Evolutionary conservation across 1,284 basidiomycete genomes (phyloP).

Genomic region (Coriolopsis trogii): DNA sequence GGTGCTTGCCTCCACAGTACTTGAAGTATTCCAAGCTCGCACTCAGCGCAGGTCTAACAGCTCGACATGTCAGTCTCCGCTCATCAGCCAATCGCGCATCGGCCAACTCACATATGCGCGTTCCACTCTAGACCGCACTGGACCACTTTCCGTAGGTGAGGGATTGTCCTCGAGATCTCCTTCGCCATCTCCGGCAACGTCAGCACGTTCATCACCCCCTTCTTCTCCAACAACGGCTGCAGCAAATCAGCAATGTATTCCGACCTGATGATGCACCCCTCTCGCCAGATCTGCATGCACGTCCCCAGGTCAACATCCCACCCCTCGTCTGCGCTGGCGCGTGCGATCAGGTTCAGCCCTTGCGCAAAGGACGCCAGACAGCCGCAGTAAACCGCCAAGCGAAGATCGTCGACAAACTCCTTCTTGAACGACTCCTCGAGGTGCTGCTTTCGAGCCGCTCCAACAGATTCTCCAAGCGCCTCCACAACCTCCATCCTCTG

Average conservation of each 20-base stretch:
- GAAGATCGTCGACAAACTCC: constrained; percentile 22
- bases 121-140: constrained; percentile 21
- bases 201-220: constrained; percentile 19
- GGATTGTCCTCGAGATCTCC: constrained; percentile 22
- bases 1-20: constrained; percentile 24
- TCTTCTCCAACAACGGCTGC: constrained; percentile 22
- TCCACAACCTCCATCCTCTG: constrained; percentile 24
- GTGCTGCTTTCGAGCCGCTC: constrained; percentile 24
- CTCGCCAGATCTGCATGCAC: constrained; percentile 28
- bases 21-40: constrained; percentile 28
- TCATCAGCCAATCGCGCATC: neutral
- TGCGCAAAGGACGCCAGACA: constrained; percentile 27
- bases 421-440: constrained; percentile 15
- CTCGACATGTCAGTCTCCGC: neutral
- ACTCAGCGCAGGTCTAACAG: constrained; percentile 24
- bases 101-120: constrained; percentile 25
- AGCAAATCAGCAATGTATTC: constrained; percentile 27
- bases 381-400: constrained; percentile 24
- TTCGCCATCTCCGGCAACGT: constrained; percentile 20
- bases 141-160: constrained; percentile 22
- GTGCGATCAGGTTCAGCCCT: constrained; percentile 27
- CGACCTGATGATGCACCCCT: constrained; percentile 29
- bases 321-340: constrained; percentile 25
- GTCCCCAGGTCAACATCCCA: constrained; percentile 24
- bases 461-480: constrained; percentile 18